Evolutionary conservation across 352 stramenopile genomes (phyloP).

Genomic region (Thalassiosira allenii): DNA sequence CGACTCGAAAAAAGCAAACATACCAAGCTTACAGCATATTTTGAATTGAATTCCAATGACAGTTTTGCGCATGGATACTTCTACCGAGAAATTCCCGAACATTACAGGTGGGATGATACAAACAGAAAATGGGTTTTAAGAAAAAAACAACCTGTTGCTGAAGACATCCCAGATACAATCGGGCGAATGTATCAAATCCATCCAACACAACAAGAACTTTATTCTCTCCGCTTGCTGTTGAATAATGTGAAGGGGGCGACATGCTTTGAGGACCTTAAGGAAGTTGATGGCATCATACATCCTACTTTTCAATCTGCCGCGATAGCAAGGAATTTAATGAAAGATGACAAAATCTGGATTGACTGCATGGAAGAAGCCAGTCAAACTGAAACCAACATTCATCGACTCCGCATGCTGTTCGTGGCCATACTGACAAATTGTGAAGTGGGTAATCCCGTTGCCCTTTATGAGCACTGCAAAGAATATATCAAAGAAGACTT

Average conservation of each 20-base stretch:
- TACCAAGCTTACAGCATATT: background rate
- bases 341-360: constrained; percentile 27
- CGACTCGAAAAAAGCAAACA: background rate
- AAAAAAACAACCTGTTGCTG: constrained; percentile 15
- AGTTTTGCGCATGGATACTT: background rate
- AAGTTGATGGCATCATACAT: constrained; percentile 3
- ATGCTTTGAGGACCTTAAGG: constrained; percentile 5
- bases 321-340: constrained; percentile 6
- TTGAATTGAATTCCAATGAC: constrained; percentile 15
- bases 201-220: constrained; percentile 9
- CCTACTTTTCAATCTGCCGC: constrained; percentile 2
- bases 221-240: constrained; percentile 10
- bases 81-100: constrained; percentile 9
- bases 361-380: constrained; percentile 22
- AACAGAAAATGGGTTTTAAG: background rate
- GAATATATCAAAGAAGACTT: constrained; percentile 2
- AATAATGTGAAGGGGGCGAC: constrained; percentile 7
- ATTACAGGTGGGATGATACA: constrained; percentile 18
- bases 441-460: constrained; percentile 3
- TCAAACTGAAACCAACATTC: constrained; percentile 14
- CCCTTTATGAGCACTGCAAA: constrained; percentile 10
- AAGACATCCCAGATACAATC: constrained; percentile 3
- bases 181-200: constrained; percentile 18
- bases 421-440: constrained; percentile 15
- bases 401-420: constrained; percentile 11